Base-by-base conservation (phyloP, 352 stramenopile species). In the Phytophthora aleatoria region DNA sequence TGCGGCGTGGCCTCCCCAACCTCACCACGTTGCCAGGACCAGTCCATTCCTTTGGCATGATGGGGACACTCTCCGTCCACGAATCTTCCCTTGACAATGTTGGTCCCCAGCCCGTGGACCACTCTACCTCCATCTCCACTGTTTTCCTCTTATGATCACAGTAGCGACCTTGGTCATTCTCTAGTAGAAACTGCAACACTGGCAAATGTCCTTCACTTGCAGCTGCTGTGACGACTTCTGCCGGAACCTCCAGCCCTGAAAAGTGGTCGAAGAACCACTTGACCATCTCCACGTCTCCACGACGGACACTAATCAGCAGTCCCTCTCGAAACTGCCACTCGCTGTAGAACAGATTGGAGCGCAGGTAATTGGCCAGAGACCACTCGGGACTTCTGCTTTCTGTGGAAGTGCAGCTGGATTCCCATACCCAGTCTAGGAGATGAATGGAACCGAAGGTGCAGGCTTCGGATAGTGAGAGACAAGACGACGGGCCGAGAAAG, bases 211-310 rank as follows among this genome's bases (percentile, higher is more conserved):
- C 55, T 1, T 62, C 49, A 9, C 26, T 5, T 20, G 43, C 43
- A n/a, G 33, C 43, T 26, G 10, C 26, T 13, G 30, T 41, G 31
- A 62, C 55, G 31, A 41, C 55, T 33, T 48, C 33, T 0, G 42
- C 36, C 3, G 43, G 55, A 30, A 43, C 16, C 33, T 51, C 41
- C 11, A 26, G 43, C 3, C 30, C 42, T 20, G 42, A 52, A 28
- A 53, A 61, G 53, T 61, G 42, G 12, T 35, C n/a, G 10, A 61
- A 38, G 7, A 61, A 15, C 54, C 54, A 61, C 24, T 61, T 38
- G 6, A 61, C 16, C 30, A 48, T 13, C 13, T 26, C 16, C 16
- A 61, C 28, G 16, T 53, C 42, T 13, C 54, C 43, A 20, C 39
- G 26, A 27, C 2, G 2, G 13, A 30, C 20, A 53, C 43, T 43